phyloP scores from a whole-genome alignment of 2,329 filamentous ascomycete species.

The Diaporthe citri region DNA sequence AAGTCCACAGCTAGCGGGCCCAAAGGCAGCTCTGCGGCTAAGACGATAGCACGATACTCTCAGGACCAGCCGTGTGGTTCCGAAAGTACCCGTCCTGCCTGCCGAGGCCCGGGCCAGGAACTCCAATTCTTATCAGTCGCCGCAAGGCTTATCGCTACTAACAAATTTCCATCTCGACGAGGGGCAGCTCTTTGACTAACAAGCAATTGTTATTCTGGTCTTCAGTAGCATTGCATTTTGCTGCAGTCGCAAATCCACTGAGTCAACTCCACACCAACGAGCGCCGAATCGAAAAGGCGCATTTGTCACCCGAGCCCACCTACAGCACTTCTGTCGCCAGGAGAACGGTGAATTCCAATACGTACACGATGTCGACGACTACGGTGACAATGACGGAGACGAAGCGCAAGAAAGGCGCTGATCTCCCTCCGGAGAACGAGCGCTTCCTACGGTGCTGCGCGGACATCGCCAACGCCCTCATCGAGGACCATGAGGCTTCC shows the following conservation, averaged over 20 bases:
- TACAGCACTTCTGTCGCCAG: background rate
- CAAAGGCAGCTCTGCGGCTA: background rate
- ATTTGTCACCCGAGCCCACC: background rate
- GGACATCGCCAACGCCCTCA: slow-evolving; percentile 92
- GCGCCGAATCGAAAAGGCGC: background rate
- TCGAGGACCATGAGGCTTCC: slow-evolving; percentile 91
- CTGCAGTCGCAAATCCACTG: background rate
- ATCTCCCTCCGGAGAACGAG: slow-evolving; percentile 92
- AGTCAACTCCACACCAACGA: background rate
- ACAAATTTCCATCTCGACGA: slow-evolving; percentile 36
- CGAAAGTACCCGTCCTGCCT: slow-evolving; percentile 29
- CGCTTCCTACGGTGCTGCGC: slow-evolving; percentile 94
- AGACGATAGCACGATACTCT: background rate
- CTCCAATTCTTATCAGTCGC: slow-evolving; percentile 13
- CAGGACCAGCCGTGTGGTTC: background rate
- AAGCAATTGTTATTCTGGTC: slow-evolving; percentile 15
- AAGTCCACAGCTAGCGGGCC: background rate
- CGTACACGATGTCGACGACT: slow-evolving; percentile 48
- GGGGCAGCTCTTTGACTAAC: slow-evolving; percentile 13
- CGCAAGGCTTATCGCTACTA: slow-evolving; percentile 15
- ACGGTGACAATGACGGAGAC: slow-evolving; percentile 70
- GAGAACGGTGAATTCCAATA: background rate
- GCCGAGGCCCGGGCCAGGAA: slow-evolving; percentile 14
- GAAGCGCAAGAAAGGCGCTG: slow-evolving; percentile 77
- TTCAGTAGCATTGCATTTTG: background rate